Base-by-base conservation (phyloP, 306 rosid species). In the Mucuna pruriens region DNA sequence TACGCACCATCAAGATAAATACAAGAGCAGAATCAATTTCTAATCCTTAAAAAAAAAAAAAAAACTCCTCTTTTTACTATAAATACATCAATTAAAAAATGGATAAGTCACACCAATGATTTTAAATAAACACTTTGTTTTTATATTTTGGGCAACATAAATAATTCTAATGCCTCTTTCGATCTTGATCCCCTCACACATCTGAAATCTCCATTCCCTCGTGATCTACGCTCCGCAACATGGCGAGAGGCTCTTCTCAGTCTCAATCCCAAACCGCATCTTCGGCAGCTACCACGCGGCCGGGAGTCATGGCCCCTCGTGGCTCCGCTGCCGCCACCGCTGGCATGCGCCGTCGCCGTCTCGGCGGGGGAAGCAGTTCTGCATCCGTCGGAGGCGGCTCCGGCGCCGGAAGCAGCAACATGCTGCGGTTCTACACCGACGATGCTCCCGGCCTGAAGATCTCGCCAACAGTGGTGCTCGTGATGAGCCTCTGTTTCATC, bases 351-450 rank as follows among this genome's bases (percentile, higher is more conserved):
- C 98, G 97, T 36, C 98, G 98, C 31, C 90, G 98, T 2, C 22
- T 84, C 9, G 85, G 82, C 20, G 77, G 88, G 1, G 86, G 85
- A 5, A 85, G 12, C 84, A 78, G 75, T 79, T 66, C 88, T 16
- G 44, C 31, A 34, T 17, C 54, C 0, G 83, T 26, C 2, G 84
- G 79, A 42, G 71, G 79, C 0, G 69, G 82, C 23, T 63, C 81
- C 82, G 85, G 84, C 10, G 77, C 58, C 62, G 17, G 85, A 80
- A 79, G 25, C 80, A 61, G 84, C 80, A 94, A 94, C 84, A 92
- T 94, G 98, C 88, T 92, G 29, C 87, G 98, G 33, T 94, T 94
- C 91, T 94, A 94, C 92, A 94, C 98, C 5, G 97, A 94, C 31
- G 95, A 92, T 17, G 97, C 97, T 6, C 97, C 98, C 0, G 98